Evolutionary conservation across 257 asterid genomes (phyloP), one percentile per base, ranked within the genome.

Genomic region (Solanum piurae): DNA sequence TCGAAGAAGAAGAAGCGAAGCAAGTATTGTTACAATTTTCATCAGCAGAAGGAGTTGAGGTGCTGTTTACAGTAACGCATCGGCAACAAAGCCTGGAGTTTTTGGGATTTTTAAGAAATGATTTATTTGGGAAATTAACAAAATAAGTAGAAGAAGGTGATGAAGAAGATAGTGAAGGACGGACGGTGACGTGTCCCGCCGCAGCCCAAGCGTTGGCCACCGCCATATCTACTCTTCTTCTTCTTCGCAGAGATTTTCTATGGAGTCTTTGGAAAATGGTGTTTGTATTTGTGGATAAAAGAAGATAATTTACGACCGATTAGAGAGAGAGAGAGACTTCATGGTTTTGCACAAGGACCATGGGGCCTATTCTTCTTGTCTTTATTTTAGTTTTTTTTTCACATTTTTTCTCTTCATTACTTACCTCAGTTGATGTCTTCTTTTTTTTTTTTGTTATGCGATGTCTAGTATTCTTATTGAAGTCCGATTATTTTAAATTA

Each of bases 201-300:
- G 96, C 90, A 88, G 96, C 92, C 95, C 95, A 93, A 68, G 94
- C 93, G 91, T 92, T 94, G 90, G 99, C 94, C 91, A 93, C 93
- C 58, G 95, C 98, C 99, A 96, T 95, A 33, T 74, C 25, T 23
- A 25, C 64, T 86, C 11, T 55, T 66, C 66, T 68, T 49, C 83
- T 34, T 71, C 60, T 72, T 37, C 69, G 21, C 10, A 58, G 66
- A 20, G 66, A 58, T 58, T 20, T 36, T 38, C 58, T 13, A 9
- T 27, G 66, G 66, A 25, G 85, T 27, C 31, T 13, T 40, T 20
- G 25, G 25, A 49, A 58, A 58, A 58, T 58, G 23, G 12, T 40
- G 64, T 46, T 3, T 7, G 64, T 55, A 55, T 55, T 18, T 46
- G 27, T 82, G 85, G 85, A 80, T 80, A 80, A 12, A 42, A 46